Base-by-base conservation (phyloP, 139 green algal genomes). In the Spirogloea muscicola region DNA sequence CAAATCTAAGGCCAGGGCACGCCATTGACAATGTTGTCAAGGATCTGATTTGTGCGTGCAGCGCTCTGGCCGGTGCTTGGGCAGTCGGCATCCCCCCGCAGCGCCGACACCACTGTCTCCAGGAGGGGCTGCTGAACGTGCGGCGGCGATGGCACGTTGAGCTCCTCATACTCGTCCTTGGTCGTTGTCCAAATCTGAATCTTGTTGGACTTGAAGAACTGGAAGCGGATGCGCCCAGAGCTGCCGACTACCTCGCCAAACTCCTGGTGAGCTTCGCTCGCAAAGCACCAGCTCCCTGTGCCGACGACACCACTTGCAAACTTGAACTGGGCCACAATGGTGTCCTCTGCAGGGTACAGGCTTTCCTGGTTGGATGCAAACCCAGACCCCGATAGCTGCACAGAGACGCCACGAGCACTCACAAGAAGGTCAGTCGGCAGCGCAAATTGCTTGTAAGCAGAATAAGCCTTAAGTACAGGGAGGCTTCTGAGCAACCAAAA, bases 221-320 rank as follows among this genome's bases (percentile, higher is more conserved):
- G 55, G 36, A 77, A 77, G 6, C 37, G 34, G 10, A 77, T 76
- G 33, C 58, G 36, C 37, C 68, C 68, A 18, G 33, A 55, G 44
- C 36, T 55, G 43, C 68, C 68, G 25, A 29, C 36, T 25, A 77
- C 51, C 58, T 77, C 68, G 55, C 68, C 55, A 39, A 61, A 77
- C 55, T 77, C 68, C 42, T 58, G 43, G 33, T 77, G 57, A 16
- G 25, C n/a, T 33, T 21, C 36, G 0, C 58, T 63, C 65, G 36
- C 68, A 66, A 77, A 77, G 21, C 65, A 77, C 55, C 68, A 77
- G 55, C 43, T 74, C 33, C 68, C 68, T 21, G 68, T 77, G 43
- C 68, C 68, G 16, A 77, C 16, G 1, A 77, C 33, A 27, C 58
- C 68, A 2, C 6, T 63, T 37, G 9, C 33, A 31, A 76, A 76